Conservation (phyloP, 768 basidiomycete genomes). For the Podaxis sp. region DNA sequence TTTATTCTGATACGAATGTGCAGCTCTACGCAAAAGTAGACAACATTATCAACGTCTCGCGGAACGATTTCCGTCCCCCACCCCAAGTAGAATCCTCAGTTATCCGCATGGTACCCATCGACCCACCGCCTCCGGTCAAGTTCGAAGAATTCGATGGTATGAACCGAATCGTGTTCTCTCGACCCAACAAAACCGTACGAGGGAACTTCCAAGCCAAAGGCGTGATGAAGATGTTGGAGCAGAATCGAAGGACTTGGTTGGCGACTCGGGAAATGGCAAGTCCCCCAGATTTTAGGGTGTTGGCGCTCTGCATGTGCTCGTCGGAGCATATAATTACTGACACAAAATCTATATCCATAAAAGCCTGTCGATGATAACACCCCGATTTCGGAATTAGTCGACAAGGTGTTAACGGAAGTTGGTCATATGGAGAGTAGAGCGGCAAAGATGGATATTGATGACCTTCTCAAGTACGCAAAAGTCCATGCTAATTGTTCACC, state of each 20-base stretch:
- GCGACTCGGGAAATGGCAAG: conserved; percentile 69
- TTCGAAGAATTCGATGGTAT: conserved; percentile 99
- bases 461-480: conserved; percentile 74
- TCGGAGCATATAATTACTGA: background rate
- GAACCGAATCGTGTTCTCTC: conserved; percentile 83
- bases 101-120: conserved; percentile 85
- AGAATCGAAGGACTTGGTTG: conserved; percentile 92
- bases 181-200: conserved; percentile 88
- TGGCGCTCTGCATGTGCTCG: background rate
- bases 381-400: conserved; percentile 69
- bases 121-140: conserved; percentile 93
- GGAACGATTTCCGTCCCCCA: conserved; percentile 95
- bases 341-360: background rate
- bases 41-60: conserved; percentile 93
- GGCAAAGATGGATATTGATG: conserved; percentile 92
- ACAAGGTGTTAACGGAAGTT: conserved; percentile 69
- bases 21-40: conserved; percentile 93
- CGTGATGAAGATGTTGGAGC: conserved; percentile 91
- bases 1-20: background rate
- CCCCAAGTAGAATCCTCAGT: conserved; percentile 94
- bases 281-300: background rate
- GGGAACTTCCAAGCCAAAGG: conserved; percentile 94
- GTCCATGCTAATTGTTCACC: background rate
- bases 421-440: conserved; percentile 78
- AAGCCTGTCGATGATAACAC: conserved; percentile 72